phyloP scores from a whole-genome alignment of 345 rosid species.

The Linum trigynum region DNA sequence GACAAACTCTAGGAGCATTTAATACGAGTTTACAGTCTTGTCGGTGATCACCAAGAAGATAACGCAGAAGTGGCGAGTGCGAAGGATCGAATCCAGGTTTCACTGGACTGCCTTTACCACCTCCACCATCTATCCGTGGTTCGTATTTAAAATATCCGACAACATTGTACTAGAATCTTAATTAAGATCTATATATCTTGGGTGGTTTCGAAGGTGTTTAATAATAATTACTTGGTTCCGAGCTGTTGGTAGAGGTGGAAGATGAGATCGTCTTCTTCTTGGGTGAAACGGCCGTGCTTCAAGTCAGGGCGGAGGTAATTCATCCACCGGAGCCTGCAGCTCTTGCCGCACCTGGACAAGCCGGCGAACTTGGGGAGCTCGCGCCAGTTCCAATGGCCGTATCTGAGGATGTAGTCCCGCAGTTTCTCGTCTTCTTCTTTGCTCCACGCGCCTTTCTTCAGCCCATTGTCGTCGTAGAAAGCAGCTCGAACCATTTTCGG shows the following conservation, averaged over 20 bases:
- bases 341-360: constrained; percentile 2
- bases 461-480: constrained; percentile 13
- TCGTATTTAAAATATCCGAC: too few species aligned
- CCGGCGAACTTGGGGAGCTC: constrained; percentile 23
- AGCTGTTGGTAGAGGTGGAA: not conserved
- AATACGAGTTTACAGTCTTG: too few species aligned
- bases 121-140: too few species aligned
- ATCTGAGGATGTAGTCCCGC: constrained; percentile 10
- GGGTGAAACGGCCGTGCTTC: not conserved
- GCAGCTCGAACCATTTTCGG: constrained; percentile 14
- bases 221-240: not conserved
- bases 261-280: not conserved
- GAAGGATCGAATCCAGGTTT: too few species aligned
- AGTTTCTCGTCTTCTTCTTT: constrained; percentile 27
- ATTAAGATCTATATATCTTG: too few species aligned
- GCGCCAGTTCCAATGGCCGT: constrained; percentile 26
- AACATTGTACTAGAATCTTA: not conserved
- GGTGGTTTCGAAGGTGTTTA: not conserved
- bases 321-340: constrained; percentile 3
- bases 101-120: too few species aligned
- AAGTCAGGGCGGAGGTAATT: constrained; percentile 1
- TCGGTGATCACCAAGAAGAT: too few species aligned
- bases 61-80: too few species aligned
- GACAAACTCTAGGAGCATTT: too few species aligned
- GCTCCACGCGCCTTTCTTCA: constrained; percentile 32